These are phyloP conservation scores for Trichocomaceae sp. DNA, from an alignment of 2,329 filamentous ascomycete species.

Conservation along the genomic window DNA sequence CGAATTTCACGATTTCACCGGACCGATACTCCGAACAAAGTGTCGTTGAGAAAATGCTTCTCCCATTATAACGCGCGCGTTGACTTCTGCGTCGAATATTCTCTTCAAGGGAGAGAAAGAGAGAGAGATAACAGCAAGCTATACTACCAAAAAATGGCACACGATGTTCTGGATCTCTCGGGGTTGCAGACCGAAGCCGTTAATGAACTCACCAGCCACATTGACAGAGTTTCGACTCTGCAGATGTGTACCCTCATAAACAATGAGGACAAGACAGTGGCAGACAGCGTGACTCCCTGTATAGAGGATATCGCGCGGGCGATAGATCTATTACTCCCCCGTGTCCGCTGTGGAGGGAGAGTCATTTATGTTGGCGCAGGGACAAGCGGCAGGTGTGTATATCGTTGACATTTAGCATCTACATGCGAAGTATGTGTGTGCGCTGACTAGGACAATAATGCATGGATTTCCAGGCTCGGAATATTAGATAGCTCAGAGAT, in stretches of 20 bases:
- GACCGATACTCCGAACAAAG: background rate
- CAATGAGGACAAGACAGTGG: constrained; percentile 29
- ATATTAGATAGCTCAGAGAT: constrained; percentile 41
- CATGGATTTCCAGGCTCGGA: constrained; percentile 27
- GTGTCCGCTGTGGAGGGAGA: constrained; percentile 30
- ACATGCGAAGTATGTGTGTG: background rate
- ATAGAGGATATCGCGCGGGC: constrained; percentile 28
- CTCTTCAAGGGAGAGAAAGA: background rate
- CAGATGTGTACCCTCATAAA: constrained; percentile 37
- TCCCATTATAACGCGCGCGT: background rate
- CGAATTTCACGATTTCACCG: background rate
- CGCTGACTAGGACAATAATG: background rate
- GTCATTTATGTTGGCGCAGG: constrained; percentile 39
- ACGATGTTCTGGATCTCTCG: constrained; percentile 22
- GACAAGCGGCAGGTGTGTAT: constrained; percentile 37
- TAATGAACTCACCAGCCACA: constrained; percentile 29
- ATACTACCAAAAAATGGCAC: constrained; percentile 6
- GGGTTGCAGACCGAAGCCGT: constrained; percentile 33
- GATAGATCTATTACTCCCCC: constrained; percentile 27
- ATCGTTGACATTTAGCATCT: background rate
- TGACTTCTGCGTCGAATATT: background rate
- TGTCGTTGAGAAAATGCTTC: background rate
- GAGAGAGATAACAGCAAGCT: background rate
- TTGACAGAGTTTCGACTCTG: constrained; percentile 33
- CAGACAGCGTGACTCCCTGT: constrained; percentile 26